phyloP scores from a whole-genome alignment of 768 basidiomycete species.

The Panellus pusillus region DNA sequence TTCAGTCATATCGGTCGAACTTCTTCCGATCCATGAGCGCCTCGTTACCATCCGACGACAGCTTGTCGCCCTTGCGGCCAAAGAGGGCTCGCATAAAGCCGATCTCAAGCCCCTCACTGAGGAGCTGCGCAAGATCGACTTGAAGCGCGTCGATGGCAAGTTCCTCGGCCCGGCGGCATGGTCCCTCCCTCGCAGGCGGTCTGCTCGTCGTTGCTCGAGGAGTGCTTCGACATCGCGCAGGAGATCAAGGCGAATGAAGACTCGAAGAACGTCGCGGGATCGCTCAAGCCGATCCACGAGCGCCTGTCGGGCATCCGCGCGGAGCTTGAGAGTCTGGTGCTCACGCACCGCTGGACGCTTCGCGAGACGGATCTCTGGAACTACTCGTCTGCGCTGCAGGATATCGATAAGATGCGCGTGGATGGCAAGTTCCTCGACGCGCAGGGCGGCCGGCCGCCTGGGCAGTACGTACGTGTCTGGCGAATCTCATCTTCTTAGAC shows the following conservation, averaged over 20 bases:
- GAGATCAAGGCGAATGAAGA: slow-evolving; percentile 95
- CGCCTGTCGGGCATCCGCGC: slow-evolving; percentile 81
- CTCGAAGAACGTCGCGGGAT: slow-evolving; percentile 80
- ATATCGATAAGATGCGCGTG: slow-evolving; percentile 96
- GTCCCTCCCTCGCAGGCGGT: slow-evolving; percentile 92
- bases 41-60: slow-evolving; percentile 87
- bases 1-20: slow-evolving; percentile 84
- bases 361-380: slow-evolving; percentile 93
- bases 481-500: not conserved
- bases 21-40: slow-evolving; percentile 87
- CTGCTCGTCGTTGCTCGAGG: slow-evolving; percentile 89
- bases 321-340: slow-evolving; percentile 86
- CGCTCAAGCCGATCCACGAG: slow-evolving; percentile 91
- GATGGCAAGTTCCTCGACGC: slow-evolving; percentile 97
- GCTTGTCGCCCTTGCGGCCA: slow-evolving; percentile 84
- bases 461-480: slow-evolving; percentile 79
- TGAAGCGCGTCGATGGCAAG: slow-evolving; percentile 95
- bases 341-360: slow-evolving; percentile 97
- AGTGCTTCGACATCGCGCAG: slow-evolving; percentile 93
- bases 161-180: slow-evolving; percentile 90
- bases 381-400: slow-evolving; percentile 89
- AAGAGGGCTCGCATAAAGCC: slow-evolving; percentile 79
- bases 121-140: slow-evolving; percentile 94
- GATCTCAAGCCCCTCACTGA: slow-evolving; percentile 90
- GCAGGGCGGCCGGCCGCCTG: slow-evolving; percentile 87